Evolutionary conservation across 2,329 filamentous ascomycete species (phyloP).

Genomic region (Aspergillus tamarii): DNA sequence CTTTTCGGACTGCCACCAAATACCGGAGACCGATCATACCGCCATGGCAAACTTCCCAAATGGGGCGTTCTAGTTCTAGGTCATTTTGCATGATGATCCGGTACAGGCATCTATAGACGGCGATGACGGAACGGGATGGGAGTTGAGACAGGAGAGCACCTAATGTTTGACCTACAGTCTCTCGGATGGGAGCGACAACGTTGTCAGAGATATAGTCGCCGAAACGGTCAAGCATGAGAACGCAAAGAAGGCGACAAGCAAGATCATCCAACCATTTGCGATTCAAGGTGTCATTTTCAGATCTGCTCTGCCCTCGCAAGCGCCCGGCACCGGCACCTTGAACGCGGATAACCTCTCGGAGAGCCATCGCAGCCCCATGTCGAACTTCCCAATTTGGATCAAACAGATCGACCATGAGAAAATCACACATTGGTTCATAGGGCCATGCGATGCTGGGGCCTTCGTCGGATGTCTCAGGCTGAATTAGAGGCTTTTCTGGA

Average conservation of each 20-base stretch:
- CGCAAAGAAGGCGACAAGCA: slow-evolving; percentile 90
- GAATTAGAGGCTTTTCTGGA: slow-evolving; percentile 82
- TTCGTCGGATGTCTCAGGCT: slow-evolving; percentile 74
- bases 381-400: slow-evolving; percentile 93
- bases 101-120: slow-evolving; percentile 82
- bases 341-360: slow-evolving; percentile 88
- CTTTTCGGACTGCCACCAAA: slow-evolving; percentile 91
- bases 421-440: slow-evolving; percentile 89
- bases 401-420: slow-evolving; percentile 90
- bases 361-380: slow-evolving; percentile 92
- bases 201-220: slow-evolving; percentile 98
- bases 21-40: slow-evolving; percentile 97
- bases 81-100: slow-evolving; percentile 91
- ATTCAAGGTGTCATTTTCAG: slow-evolving; percentile 79
- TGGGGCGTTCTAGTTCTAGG: slow-evolving; percentile 69
- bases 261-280: slow-evolving; percentile 89
- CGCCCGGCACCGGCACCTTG: slow-evolving; percentile 89
- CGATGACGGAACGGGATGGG: slow-evolving; percentile 75
- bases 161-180: slow-evolving; percentile 91
- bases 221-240: slow-evolving; percentile 96
- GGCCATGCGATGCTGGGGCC: slow-evolving; percentile 78
- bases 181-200: slow-evolving; percentile 91
- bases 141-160: slow-evolving; percentile 87
- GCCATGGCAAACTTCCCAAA: slow-evolving; percentile 96
- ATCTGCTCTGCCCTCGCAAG: slow-evolving; percentile 66